Evolutionary conservation across 306 rosid species (phyloP), one percentile per base, ranked within the genome.

Genomic region (Pyrus communis): DNA sequence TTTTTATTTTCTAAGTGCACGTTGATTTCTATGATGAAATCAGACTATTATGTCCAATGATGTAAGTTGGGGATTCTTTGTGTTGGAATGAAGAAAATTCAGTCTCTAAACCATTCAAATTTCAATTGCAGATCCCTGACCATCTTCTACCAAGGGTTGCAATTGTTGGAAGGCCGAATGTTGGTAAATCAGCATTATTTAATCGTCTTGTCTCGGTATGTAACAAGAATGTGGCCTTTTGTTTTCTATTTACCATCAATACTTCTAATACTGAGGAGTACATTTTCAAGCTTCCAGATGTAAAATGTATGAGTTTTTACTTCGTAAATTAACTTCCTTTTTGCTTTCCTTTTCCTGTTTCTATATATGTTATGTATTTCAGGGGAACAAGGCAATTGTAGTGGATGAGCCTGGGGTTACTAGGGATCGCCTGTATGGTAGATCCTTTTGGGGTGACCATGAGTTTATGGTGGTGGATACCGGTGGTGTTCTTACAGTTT

Each of bases 371-470:
- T 43, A 57, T 38, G 75, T 58, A 65, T 83, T 84, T 42, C 54
- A 94, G 98, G 97, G 96, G 69, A 92, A 92, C 89, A 85, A 80
- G 85, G 98, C 97, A 65, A 92, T 95, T 42, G 98, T 95, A 76
- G 98, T 95, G 79, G 98, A 95, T 83, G 98, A 95, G 74, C 98
- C 98, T 55, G 96, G 97, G 81, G 97, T 92, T 72, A 94, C 98
- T 9, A 89, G 98, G 90, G 98, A 94, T 79, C 96, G 97, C 58
- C 83, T 94, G 76, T 94, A 94, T 81, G 98, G 96, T 75, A 91
- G 98, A 79, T 90, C 98, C 28, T 92, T 79, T 78, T 95, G 98
- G 98, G 97, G 97, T 55, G 85, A 83, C 64, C 72, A 76, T 80
- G 98, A 95, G 63, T 95, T 92, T 86, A 87, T 95, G 98, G 96